Evolutionary conservation across 192 early-diverging fungal species (phyloP).

Genomic region (Diversispora epigaea): DNA sequence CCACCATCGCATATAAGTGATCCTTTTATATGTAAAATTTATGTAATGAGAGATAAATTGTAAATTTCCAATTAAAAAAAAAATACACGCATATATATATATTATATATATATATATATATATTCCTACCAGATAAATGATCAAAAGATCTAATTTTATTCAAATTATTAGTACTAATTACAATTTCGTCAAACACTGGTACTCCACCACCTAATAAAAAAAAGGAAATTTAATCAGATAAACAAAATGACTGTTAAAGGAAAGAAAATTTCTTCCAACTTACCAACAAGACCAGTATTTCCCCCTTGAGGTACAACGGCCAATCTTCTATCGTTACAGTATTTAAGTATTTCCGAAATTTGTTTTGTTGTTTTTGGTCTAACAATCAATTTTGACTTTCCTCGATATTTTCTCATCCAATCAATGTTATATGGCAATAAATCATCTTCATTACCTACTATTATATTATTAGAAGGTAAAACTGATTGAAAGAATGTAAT

Average conservation of each 20-base stretch:
- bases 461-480: constrained; percentile 43
- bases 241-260: background rate
- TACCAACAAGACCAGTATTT: constrained; percentile 92
- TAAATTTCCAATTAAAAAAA: constrained; percentile 18
- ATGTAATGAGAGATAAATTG: constrained; percentile 46
- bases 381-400: constrained; percentile 75
- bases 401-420: constrained; percentile 95
- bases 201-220: constrained; percentile 76
- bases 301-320: constrained; percentile 98
- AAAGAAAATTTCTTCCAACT: background rate
- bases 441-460: constrained; percentile 57
- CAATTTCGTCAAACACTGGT: constrained; percentile 94
- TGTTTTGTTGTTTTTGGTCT: constrained; percentile 84
- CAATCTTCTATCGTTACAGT: constrained; percentile 82
- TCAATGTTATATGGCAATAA: constrained; percentile 76
- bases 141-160: constrained; percentile 77
- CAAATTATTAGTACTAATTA: constrained; percentile 79
- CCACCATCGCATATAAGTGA: constrained; percentile 91
- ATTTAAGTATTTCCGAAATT: constrained; percentile 78
- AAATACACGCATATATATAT: constrained; percentile 11
- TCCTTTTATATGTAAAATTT: constrained; percentile 53
- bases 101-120: constrained; percentile 14
- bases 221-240: background rate
- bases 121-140: constrained; percentile 49
- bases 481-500: constrained; percentile 60